Percentiles rank a stretch among this genome's conserved stretches.
These are phyloP conservation scores for Aureobasidium sp. DNA, from an alignment of 2,329 filamentous ascomycete species.

Conservation along the genomic window DNA sequence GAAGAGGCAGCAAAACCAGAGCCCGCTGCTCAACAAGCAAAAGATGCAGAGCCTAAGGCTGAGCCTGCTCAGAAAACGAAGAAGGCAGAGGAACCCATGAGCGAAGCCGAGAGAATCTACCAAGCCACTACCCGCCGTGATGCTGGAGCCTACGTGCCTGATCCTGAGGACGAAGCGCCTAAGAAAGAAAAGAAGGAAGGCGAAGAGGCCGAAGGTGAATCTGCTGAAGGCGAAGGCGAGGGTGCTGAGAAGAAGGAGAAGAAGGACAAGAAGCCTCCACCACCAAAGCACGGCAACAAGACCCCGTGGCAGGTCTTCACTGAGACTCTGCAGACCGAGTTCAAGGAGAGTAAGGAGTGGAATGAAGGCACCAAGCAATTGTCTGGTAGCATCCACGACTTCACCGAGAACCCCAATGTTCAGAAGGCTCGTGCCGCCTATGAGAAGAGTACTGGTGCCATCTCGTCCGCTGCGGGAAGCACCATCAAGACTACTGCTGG, in stretches of 20 bases:
- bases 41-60: constrained; percentile 22
- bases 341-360: constrained; percentile 97
- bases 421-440: constrained; percentile 81
- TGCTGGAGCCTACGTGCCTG: constrained; percentile 29
- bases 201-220: constrained; percentile 32
- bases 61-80: constrained; percentile 27
- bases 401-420: constrained; percentile 87
- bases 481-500: constrained; percentile 80
- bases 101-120: constrained; percentile 15
- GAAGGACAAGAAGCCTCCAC: constrained; percentile 65
- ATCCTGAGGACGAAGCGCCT: constrained; percentile 33
- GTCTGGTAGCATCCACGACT: constrained; percentile 79
- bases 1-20: constrained; percentile 31
- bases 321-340: constrained; percentile 89
- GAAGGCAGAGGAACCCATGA: constrained; percentile 19
- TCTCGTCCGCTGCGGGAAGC: constrained; percentile 68
- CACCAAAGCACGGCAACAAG: constrained; percentile 96
- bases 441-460: constrained; percentile 75
- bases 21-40: constrained; percentile 21
- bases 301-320: constrained; percentile 98
- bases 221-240: constrained; percentile 45
- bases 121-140: constrained; percentile 24
- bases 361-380: constrained; percentile 97
- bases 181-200: constrained; percentile 22
- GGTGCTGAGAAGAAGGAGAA: constrained; percentile 47